Evolutionary conservation across 2,329 filamentous ascomycete genomes (phyloP).

Genomic region (Dothistroma pini): DNA sequence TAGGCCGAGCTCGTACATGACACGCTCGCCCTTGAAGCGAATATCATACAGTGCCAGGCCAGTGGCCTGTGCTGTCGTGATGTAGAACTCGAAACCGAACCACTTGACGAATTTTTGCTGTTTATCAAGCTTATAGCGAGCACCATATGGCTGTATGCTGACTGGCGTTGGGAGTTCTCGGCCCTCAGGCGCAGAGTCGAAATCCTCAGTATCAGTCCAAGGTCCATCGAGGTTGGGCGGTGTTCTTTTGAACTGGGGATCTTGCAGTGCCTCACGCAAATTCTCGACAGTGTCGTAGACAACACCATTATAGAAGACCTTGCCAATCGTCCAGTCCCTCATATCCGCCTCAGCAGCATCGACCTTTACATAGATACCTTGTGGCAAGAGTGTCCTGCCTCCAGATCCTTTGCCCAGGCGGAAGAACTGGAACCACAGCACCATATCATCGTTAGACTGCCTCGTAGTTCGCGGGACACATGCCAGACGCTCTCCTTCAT

Average conservation of each 20-base stretch:
- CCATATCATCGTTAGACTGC: slow-evolving; percentile 43
- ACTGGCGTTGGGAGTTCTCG: slow-evolving; percentile 52
- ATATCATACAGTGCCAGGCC: slow-evolving; percentile 51
- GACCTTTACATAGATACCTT: slow-evolving; percentile 43
- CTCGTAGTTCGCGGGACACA: slow-evolving; percentile 41
- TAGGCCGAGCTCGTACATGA: slow-evolving; percentile 52
- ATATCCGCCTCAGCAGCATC: slow-evolving; percentile 51
- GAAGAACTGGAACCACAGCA: slow-evolving; percentile 50
- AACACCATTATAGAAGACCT: slow-evolving; percentile 54
- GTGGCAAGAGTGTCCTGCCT: slow-evolving; percentile 45
- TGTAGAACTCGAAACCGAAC: slow-evolving; percentile 54
- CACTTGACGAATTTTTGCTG: slow-evolving; percentile 49
- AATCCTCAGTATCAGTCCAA: slow-evolving; percentile 47
- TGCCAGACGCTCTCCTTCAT: slow-evolving; percentile 36
- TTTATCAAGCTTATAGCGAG: slow-evolving; percentile 42
- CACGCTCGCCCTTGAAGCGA: slow-evolving; percentile 48
- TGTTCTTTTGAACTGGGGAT: slow-evolving; percentile 46
- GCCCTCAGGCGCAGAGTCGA: slow-evolving; percentile 39
- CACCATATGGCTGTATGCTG: slow-evolving; percentile 39
- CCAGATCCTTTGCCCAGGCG: slow-evolving; percentile 41
- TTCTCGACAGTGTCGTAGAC: slow-evolving; percentile 50
- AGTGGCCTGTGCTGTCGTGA: slow-evolving; percentile 43
- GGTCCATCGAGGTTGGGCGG: slow-evolving; percentile 48
- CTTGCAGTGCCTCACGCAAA: slow-evolving; percentile 45
- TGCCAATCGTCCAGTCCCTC: slow-evolving; percentile 46